These are phyloP conservation scores for Sechiopsis laciniata DNA, from an alignment of 306 rosid species.

Conservation along the genomic window DNA sequence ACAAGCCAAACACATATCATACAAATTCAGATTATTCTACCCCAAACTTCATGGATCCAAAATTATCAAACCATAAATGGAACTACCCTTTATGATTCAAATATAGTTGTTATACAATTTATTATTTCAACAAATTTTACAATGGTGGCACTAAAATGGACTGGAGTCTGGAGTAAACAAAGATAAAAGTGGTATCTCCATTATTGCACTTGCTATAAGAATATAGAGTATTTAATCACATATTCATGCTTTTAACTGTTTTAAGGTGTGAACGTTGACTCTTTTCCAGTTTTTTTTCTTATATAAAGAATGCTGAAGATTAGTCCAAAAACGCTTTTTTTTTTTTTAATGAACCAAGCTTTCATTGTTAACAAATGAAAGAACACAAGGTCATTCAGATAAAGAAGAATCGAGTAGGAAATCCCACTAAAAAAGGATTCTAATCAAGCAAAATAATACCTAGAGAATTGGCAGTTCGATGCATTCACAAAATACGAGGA, in stretches of 20 bases:
- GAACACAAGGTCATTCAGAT: too few relatives aligned
- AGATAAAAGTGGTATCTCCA: too few relatives aligned
- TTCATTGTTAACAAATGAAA: too few relatives aligned
- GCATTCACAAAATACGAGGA: neutral
- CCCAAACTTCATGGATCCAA: neutral
- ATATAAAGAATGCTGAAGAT: neutral
- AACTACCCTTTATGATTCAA: neutral
- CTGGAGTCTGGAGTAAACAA: too few relatives aligned
- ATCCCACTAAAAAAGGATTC: too few relatives aligned
- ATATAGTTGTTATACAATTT: neutral
- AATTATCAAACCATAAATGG: neutral
- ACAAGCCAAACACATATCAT: neutral
- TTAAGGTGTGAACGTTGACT: neutral
- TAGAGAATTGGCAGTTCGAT: neutral
- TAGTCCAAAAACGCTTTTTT: neutral
- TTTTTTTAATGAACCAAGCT: too few relatives aligned
- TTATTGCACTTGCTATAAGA: neutral
- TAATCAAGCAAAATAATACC: too few relatives aligned
- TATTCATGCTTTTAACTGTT: neutral
- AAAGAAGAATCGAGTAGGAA: too few relatives aligned
- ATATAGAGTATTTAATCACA: neutral
- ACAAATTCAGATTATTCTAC: neutral
- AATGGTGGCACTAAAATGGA: neutral
- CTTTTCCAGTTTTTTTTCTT: neutral
- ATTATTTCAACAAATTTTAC: neutral